Conservation (phyloP, 441 rosid genomes). For the Arabidopsis hybrid region DNA sequence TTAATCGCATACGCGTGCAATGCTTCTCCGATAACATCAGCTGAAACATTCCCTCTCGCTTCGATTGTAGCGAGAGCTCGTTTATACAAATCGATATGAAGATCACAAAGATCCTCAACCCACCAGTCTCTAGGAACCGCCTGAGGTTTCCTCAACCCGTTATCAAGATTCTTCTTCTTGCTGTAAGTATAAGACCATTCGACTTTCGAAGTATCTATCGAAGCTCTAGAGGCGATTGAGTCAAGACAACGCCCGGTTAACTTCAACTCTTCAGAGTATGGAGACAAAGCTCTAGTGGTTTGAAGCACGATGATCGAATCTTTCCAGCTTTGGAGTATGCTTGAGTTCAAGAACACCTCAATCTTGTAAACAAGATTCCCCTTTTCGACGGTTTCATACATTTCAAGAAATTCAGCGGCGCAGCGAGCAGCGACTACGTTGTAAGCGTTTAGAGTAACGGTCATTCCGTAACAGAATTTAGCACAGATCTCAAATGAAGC, state of each 20-base stretch:
- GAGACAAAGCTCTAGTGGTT: slow-evolving; percentile 69
- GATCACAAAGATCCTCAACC: slow-evolving; percentile 95
- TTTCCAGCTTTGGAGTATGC: slow-evolving; percentile 91
- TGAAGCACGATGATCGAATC: slow-evolving; percentile 90
- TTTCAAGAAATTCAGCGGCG: slow-evolving; percentile 90
- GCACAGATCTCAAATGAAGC: slow-evolving; percentile 74
- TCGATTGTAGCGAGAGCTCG: slow-evolving; percentile 69
- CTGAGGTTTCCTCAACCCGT: slow-evolving; percentile 63
- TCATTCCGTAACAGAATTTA: slow-evolving; percentile 77
- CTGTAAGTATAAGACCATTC: slow-evolving; percentile 79
- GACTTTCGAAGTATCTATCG: slow-evolving; percentile 75
- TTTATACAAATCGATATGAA: slow-evolving; percentile 75
- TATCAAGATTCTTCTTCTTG: slow-evolving; percentile 67
- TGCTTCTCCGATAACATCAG: slow-evolving; percentile 80
- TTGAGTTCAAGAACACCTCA: slow-evolving; percentile 91
- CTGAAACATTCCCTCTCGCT: slow-evolving; percentile 59
- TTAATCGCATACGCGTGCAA: slow-evolving; percentile 71
- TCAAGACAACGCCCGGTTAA: slow-evolving; percentile 73
- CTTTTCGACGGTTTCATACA: slow-evolving; percentile 83
- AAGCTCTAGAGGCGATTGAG: slow-evolving; percentile 78
- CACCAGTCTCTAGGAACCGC: slow-evolving; percentile 93
- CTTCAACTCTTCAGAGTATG: slow-evolving; percentile 67
- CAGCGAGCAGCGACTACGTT: slow-evolving; percentile 87
- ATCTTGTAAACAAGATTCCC: slow-evolving; percentile 89
- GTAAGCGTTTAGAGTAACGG: slow-evolving; percentile 79